Evolutionary conservation across 2,329 filamentous ascomycete species (phyloP).

Genomic region (Cordyceps fumosorosea): DNA sequence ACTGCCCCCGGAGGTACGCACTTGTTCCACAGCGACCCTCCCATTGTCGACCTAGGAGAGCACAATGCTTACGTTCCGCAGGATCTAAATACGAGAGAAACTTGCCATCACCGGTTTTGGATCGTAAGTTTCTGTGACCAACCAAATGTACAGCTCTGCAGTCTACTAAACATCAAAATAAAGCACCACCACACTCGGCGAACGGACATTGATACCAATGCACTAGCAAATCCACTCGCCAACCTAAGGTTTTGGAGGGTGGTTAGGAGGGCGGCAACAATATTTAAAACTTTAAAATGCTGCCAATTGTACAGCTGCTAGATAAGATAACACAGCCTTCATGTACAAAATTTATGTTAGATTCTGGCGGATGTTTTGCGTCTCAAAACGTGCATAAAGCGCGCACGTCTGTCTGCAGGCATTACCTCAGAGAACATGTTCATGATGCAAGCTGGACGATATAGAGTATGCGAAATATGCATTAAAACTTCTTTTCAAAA

Average conservation of each 20-base stretch:
- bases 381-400: neutral
- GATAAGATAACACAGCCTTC: neutral
- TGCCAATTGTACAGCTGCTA: neutral
- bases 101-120: conserved; percentile 69
- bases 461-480: neutral
- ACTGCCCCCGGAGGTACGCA: conserved; percentile 84
- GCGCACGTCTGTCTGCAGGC: no score
- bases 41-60: neutral
- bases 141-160: neutral
- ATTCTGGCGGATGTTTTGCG: neutral
- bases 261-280: neutral
- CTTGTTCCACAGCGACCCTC: neutral
- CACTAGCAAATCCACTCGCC: neutral
- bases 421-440: no score
- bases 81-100: conserved; percentile 97
- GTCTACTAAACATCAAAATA: neutral
- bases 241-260: neutral
- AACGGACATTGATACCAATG: conserved; percentile 2
- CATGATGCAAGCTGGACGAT: neutral
- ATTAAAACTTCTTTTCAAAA: conserved; percentile 31
- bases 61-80: conserved; percentile 28
- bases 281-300: neutral
- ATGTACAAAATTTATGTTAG: neutral
- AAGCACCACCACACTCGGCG: conserved; percentile 22
- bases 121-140: conserved; percentile 55